A percentile compares a stretch with the other conserved stretches of the same genome.
Conservation (phyloP, 805 yeast species). For the Candida qinlingensis region DNA sequence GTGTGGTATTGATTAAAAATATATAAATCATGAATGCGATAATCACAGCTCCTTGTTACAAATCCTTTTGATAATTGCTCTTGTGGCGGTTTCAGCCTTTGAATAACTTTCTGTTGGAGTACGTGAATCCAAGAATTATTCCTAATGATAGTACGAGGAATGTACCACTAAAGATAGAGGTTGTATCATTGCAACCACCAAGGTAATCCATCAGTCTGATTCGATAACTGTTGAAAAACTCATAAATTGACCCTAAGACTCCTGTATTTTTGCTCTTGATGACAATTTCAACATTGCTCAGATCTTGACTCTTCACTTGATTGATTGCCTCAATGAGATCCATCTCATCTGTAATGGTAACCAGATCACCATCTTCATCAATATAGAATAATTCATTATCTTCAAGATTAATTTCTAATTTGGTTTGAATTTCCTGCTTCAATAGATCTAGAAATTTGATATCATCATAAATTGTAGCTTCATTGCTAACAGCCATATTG, state of each 20-base stretch:
- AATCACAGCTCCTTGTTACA: too few relatives aligned
- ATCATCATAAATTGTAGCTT: slow-evolving; percentile 18
- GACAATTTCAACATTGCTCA: slow-evolving; percentile 14
- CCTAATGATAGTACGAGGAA: slow-evolving; percentile 20
- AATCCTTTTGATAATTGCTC: too few relatives aligned
- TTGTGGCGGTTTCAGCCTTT: background rate
- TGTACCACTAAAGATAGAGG: slow-evolving; percentile 11
- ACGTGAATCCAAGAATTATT: slow-evolving; percentile 18
- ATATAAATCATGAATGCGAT: too few relatives aligned
- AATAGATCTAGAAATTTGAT: slow-evolving; percentile 20
- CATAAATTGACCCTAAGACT: background rate
- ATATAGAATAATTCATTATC: slow-evolving; percentile 30
- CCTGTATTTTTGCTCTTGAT: slow-evolving; percentile 1
- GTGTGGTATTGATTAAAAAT: background rate
- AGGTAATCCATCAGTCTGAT: background rate
- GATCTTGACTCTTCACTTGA: slow-evolving; percentile 2
- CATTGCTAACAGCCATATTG: slow-evolving; percentile 20
- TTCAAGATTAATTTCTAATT: slow-evolving; percentile 16
- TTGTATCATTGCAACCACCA: background rate
- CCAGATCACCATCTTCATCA: slow-evolving; percentile 35
- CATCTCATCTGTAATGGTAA: slow-evolving; percentile 29
- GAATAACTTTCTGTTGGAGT: slow-evolving; percentile 6
- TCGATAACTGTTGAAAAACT: slow-evolving; percentile 2
- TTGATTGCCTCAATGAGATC: slow-evolving; percentile 29
- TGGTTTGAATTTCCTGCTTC: slow-evolving; percentile 20